These are phyloP conservation scores for Chiua virens DNA, from an alignment of 768 basidiomycete species.

Conservation along the genomic window DNA sequence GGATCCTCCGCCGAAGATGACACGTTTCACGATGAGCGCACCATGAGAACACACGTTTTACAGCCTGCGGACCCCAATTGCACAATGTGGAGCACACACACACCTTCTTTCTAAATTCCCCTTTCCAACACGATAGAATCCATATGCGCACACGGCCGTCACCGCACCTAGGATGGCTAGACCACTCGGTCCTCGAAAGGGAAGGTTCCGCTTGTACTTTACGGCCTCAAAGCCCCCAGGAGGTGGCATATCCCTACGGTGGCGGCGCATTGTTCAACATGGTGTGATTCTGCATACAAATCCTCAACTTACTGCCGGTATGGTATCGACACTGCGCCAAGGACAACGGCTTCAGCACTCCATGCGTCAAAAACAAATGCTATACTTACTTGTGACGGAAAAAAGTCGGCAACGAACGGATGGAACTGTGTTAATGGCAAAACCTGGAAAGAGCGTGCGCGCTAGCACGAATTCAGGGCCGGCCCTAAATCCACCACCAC, in stretches of 20 bases:
- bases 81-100: conserved; percentile 36
- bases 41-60: conserved; percentile 58
- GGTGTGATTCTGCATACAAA: conserved; percentile 6
- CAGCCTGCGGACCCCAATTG: conserved; percentile 55
- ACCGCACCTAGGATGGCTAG: conserved; percentile 85
- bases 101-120: conserved; percentile 94
- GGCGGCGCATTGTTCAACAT: conserved; percentile 8
- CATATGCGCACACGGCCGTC: conserved; percentile 81
- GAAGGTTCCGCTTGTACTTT: conserved; percentile 95
- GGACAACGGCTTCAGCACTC: not conserved
- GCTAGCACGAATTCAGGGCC: conserved; percentile 9
- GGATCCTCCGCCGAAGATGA: conserved; percentile 47
- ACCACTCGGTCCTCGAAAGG: conserved; percentile 84
- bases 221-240: conserved; percentile 88
- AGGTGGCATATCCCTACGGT: conserved; percentile 90
- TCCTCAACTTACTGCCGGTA: conserved; percentile 29
- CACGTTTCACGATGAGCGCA: conserved; percentile 75
- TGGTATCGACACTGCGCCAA: conserved; percentile 23
- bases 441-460: not conserved
- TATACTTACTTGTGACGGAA: conserved; percentile 20
- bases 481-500: conserved; percentile 26
- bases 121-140: conserved; percentile 88
- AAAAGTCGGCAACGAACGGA: not conserved
- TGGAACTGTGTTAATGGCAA: not conserved
- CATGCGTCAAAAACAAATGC: not conserved